phyloP scores from a whole-genome alignment of 1,284 basidiomycete genomes.

The Puccinia novopanici region DNA sequence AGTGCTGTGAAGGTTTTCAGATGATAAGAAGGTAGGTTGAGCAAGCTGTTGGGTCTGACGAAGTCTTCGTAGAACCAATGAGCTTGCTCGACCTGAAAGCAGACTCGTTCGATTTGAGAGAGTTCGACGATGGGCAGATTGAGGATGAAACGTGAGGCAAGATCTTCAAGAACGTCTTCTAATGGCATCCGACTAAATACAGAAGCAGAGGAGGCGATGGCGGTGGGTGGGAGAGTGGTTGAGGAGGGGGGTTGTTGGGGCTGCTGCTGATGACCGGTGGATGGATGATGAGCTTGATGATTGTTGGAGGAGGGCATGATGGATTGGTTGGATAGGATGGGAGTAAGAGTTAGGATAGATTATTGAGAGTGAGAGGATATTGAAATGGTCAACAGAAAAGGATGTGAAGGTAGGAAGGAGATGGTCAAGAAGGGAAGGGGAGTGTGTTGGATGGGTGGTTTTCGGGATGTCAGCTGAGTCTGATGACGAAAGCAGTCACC shows the following conservation, averaged over 20 bases:
- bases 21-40: conserved; percentile 80
- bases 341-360: not conserved
- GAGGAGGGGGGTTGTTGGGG: conserved; percentile 10
- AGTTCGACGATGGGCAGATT: conserved; percentile 94
- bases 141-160: conserved; percentile 77
- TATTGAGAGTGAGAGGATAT: no score
- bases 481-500: no score
- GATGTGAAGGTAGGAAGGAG: not conserved
- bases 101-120: conserved; percentile 84
- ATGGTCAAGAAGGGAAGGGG: not conserved
- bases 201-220: conserved; percentile 46
- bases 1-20: conserved; percentile 94
- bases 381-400: not conserved
- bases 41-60: conserved; percentile 74
- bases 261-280: not conserved
- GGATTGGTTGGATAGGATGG: not conserved
- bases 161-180: conserved; percentile 60
- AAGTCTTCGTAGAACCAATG: conserved; percentile 99
- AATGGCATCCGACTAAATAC: conserved; percentile 51
- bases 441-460: no score
- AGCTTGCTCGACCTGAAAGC: conserved; percentile 99
- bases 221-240: conserved; percentile 5
- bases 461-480: no score
- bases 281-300: not conserved
- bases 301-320: conserved; percentile 1